Evolutionary conservation across 179 eudicot genomes (phyloP).

Genomic region (Spinacia oleracea): DNA sequence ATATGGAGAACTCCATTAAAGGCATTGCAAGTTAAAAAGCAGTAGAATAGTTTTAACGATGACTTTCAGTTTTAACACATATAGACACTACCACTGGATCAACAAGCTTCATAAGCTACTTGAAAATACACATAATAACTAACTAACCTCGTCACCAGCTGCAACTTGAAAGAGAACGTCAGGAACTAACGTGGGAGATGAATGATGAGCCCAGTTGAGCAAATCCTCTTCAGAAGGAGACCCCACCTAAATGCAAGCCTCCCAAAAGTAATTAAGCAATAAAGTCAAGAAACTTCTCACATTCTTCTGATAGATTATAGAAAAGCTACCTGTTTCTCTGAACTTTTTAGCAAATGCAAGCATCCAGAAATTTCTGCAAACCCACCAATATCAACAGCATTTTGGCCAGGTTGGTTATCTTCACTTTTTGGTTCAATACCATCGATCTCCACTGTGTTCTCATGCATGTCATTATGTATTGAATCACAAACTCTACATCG

Average conservation of each 20-base stretch:
- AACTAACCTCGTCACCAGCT: conserved; percentile 92
- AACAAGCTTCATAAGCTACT: conserved; percentile 17
- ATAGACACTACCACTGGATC: not conserved
- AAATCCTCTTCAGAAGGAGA: conserved; percentile 94
- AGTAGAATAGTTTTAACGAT: not conserved
- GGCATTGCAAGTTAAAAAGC: not conserved
- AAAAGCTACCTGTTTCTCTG: conserved; percentile 79
- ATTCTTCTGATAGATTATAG: not conserved
- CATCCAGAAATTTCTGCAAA: conserved; percentile 90
- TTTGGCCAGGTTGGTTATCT: conserved; percentile 39
- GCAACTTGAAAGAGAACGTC: conserved; percentile 89
- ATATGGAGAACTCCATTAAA: not conserved
- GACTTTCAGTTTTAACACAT: not conserved
- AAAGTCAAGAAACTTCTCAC: not conserved
- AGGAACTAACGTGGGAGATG: conserved; percentile 65
- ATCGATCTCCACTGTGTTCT: conserved; percentile 22
- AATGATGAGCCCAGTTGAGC: conserved; percentile 96
- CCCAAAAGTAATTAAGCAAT: conserved; percentile 8
- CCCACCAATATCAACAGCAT: conserved; percentile 83
- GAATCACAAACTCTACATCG: conserved; percentile 56
- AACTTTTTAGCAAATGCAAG: conserved; percentile 55
- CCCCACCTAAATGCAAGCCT: conserved; percentile 59
- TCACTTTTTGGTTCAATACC: conserved; percentile 33
- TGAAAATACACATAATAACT: not conserved
- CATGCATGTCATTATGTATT: conserved; percentile 23